Evolutionary conservation across 2,329 filamentous ascomycete genomes (phyloP).

Genomic region (Graphium sp.): DNA sequence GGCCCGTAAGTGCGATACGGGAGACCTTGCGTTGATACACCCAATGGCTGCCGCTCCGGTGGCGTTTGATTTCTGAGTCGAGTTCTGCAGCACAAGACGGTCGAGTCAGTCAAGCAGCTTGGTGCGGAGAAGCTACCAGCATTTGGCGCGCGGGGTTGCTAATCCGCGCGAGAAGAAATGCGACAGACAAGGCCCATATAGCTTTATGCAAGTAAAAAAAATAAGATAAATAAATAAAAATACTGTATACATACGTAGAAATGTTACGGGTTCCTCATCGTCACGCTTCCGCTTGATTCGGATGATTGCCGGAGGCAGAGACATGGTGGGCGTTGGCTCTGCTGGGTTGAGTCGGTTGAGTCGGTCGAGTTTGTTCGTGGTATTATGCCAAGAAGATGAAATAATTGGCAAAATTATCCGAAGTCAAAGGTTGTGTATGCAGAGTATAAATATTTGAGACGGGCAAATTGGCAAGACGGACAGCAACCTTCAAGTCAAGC

Average conservation of each 20-base stretch:
- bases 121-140: neutral
- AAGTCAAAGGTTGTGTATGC: no score
- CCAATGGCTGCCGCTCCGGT: constrained; percentile 30
- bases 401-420: no score
- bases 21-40: no score
- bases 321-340: constrained; percentile 32
- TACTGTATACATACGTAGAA: constrained; percentile 26
- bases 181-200: neutral
- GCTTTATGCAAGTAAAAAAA: constrained; percentile 1
- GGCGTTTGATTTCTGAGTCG: constrained; percentile 34
- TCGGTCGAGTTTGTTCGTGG: no score
- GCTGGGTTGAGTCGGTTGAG: no score
- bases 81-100: constrained; percentile 20
- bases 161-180: neutral
- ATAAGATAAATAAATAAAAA: constrained; percentile 7
- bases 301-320: constrained; percentile 39
- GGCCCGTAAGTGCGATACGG: no score
- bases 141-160: neutral
- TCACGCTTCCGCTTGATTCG: constrained; percentile 44
- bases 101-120: constrained; percentile 2
- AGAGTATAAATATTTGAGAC: no score
- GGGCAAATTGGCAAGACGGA: no score
- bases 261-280: constrained; percentile 34
- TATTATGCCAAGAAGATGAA: no score
- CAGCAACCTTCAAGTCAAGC: no score